These are phyloP conservation scores for Podaxis sp. DNA, from an alignment of 768 basidiomycete genomes.

Conservation along the genomic window DNA sequence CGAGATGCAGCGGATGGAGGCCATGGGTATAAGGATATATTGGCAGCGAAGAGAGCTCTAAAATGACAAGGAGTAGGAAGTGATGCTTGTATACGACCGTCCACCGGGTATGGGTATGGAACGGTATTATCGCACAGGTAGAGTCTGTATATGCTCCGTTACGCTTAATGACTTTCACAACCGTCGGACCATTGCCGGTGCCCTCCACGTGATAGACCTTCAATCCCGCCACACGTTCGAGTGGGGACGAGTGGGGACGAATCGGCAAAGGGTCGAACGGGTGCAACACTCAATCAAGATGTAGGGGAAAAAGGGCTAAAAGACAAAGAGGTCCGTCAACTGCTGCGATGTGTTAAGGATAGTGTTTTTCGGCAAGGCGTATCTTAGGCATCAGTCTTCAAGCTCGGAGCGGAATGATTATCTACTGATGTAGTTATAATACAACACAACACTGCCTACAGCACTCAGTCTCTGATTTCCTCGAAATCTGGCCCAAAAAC, in stretches of 20 bases:
- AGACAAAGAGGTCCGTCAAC: background rate
- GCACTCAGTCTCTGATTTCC: background rate
- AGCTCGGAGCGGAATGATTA: conserved; percentile 4
- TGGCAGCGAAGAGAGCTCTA: background rate
- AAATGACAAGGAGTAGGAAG: background rate
- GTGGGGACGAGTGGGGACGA: too few relatives aligned
- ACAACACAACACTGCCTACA: background rate
- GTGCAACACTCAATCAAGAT: background rate
- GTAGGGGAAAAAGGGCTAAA: background rate
- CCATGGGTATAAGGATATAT: conserved; percentile 1
- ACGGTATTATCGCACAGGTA: background rate
- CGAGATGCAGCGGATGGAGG: conserved; percentile 4
- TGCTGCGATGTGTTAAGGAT: too few relatives aligned
- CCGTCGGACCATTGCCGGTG: conserved; percentile 6
- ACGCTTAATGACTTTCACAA: background rate
- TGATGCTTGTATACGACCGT: background rate
- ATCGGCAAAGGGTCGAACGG: too few relatives aligned
- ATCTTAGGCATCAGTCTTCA: background rate
- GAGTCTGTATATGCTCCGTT: background rate
- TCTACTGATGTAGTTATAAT: background rate
- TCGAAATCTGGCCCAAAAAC: background rate
- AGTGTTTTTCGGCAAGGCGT: too few relatives aligned
- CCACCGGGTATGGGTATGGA: background rate
- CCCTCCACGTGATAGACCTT: conserved; percentile 7
- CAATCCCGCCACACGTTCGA: background rate